A percentile compares a stretch with the other conserved stretches of the same genome.
These are phyloP conservation scores for Cynanchum wilfordii DNA, from an alignment of 257 asterid genomes.

Conservation along the genomic window DNA sequence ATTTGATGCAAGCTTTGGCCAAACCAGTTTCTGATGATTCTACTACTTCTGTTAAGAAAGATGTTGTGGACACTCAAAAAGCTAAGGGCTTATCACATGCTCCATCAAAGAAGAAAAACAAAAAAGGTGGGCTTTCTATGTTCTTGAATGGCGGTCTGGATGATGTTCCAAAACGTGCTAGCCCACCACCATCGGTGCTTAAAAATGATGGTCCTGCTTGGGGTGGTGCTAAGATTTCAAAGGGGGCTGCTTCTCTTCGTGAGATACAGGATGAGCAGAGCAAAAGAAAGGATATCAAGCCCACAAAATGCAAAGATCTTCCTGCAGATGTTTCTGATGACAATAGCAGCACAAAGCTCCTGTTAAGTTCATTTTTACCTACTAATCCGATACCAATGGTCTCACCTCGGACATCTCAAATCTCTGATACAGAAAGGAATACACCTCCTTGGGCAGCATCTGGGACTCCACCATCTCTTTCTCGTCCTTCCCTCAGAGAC, in stretches of 20 bases:
- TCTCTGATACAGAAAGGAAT: slow-evolving; percentile 60
- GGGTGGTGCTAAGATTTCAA: slow-evolving; percentile 77
- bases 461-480: slow-evolving; percentile 70
- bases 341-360: slow-evolving; percentile 37
- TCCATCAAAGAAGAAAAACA: slow-evolving; percentile 71
- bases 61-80: slow-evolving; percentile 23
- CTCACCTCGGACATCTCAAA: slow-evolving; percentile 36
- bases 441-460: slow-evolving; percentile 97
- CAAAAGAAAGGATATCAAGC: slow-evolving; percentile 42
- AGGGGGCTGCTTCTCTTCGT: slow-evolving; percentile 68
- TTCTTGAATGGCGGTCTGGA: slow-evolving; percentile 95
- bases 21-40: slow-evolving; percentile 30
- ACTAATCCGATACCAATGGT: slow-evolving; percentile 64
- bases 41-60: slow-evolving; percentile 29
- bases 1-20: slow-evolving; percentile 21
- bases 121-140: slow-evolving; percentile 93
- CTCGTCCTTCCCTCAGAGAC: slow-evolving; percentile 89
- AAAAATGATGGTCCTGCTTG: slow-evolving; percentile 91
- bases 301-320: slow-evolving; percentile 33
- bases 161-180: slow-evolving; percentile 47
- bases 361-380: slow-evolving; percentile 49
- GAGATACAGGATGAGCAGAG: slow-evolving; percentile 86
- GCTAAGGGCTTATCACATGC: slow-evolving; percentile 30
- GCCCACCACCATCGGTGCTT: slow-evolving; percentile 42
- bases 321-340: slow-evolving; percentile 43